Conservation (phyloP, 176 grass and related monocot genomes). For the Oryza coarctata region DNA sequence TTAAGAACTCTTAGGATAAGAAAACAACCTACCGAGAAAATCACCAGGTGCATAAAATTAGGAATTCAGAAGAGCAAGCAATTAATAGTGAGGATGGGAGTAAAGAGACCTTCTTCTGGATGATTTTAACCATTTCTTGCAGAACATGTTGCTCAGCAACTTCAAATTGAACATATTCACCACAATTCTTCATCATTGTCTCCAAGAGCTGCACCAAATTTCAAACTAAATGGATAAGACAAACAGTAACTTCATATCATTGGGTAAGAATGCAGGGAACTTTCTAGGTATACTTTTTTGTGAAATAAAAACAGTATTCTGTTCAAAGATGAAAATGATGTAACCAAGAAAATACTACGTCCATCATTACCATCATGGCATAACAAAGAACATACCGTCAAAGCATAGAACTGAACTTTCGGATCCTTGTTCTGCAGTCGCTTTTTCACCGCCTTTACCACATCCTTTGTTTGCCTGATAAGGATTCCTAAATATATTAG, state of each 20-base stretch:
- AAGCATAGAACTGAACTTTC: constrained; percentile 84
- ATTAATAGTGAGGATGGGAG: not conserved
- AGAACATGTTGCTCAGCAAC: constrained; percentile 74
- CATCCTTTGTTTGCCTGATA: constrained; percentile 86
- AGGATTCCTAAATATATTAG: constrained; percentile 15
- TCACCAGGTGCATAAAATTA: not conserved
- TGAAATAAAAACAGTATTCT: not conserved
- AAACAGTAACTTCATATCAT: not conserved
- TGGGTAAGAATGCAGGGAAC: not conserved
- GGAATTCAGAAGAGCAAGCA: not conserved
- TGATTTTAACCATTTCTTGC: constrained; percentile 91
- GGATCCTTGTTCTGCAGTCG: constrained; percentile 76
- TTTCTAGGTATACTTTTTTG: not conserved
- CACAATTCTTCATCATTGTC: constrained; percentile 92
- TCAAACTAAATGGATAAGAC: constrained; percentile 17
- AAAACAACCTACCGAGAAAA: not conserved
- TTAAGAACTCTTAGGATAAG: not conserved
- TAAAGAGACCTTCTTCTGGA: constrained; percentile 70
- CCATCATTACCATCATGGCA: not conserved
- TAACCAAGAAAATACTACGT: not conserved
- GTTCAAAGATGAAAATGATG: not conserved
- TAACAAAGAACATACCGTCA: constrained; percentile 62
- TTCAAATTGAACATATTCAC: constrained; percentile 78
- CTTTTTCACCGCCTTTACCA: constrained; percentile 79
- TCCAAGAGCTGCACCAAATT: constrained; percentile 73